Conservation (phyloP, 106 monocot genomes). For the Phalaenopsis equestris region DNA sequence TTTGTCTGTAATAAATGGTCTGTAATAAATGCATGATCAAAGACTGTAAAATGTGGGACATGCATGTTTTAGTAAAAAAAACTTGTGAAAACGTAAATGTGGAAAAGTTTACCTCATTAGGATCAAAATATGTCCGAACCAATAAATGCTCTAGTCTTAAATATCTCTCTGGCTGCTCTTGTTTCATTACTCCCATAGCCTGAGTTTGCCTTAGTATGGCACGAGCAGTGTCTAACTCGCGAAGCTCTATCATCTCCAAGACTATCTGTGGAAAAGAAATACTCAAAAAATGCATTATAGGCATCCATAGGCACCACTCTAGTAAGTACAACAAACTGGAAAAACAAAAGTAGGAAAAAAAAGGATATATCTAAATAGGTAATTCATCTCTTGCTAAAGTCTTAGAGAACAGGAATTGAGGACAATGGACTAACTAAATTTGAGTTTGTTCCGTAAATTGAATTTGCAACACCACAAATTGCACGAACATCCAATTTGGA, state of each 20-base stretch:
- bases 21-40: neutral
- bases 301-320: neutral
- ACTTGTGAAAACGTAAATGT: neutral
- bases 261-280: constrained; percentile 53
- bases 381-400: neutral
- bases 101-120: constrained; percentile 58
- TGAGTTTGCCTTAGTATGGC: constrained; percentile 96
- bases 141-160: constrained; percentile 87
- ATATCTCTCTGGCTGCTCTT: constrained; percentile 97
- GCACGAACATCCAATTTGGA: too few species aligned
- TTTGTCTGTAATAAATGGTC: neutral
- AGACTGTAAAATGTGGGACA: neutral
- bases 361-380: neutral
- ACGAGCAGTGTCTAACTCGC: constrained; percentile 92
- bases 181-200: constrained; percentile 98
- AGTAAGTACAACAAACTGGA: neutral
- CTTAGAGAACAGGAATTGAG: neutral
- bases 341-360: neutral
- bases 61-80: neutral
- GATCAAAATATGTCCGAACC: constrained; percentile 94
- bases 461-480: too few species aligned
- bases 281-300: neutral
- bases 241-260: constrained; percentile 92
- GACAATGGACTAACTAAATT: too few species aligned
- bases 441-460: too few species aligned